Evolutionary conservation across 2,329 filamentous ascomycete genomes (phyloP), one percentile per base, ranked within the genome.

Genomic region (Dothidotthia symphoricarpi): DNA sequence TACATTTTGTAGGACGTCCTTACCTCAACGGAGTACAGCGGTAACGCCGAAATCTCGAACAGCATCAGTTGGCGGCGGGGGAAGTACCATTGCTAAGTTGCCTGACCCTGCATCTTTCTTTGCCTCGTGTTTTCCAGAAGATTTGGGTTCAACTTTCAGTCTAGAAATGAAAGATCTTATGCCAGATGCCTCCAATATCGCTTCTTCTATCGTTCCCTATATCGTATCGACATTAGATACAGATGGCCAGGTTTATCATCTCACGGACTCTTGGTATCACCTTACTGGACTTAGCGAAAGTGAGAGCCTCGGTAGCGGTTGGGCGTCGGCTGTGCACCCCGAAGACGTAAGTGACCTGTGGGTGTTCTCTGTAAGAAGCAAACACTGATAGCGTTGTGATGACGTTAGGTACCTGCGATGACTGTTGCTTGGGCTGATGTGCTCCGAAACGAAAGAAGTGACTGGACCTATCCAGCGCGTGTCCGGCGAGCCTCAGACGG

Each of bases 401-500:
- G 33, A 41, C 12, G 32, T n/a, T n/a, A n/a, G n/a, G n/a, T 24
- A 4, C 11, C 7, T 4, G n/a, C n/a, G 6, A 25, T 15, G 22
- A 9, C 11, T 6, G 14, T 4, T 13, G 12, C 11, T 5, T 32
- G 30, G 30, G n/a, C n/a, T 16, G 30, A 24, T 5, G 30, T 44
- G 3, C 19, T 36, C 13, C 28, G 13, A 14, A 35, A 39, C 13
- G 28, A 36, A 31, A 28, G n/a, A 9, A 28, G 28, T 3, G 32
- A 44, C n/a, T 44, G 41, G 41, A 39, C 36, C 3, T 32, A 39
- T 12, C 27, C 39, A 31, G 36, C 41, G 6, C 35, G 41, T 15
- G 39, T 33, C 24, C 36, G 32, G 14, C 34, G n/a, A 14, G 37
- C 27, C 6, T 25, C 37, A 10, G 28, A 31, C 10, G 31, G 37